These are phyloP conservation scores for Syzygium aromaticum DNA, from an alignment of 345 rosid genomes.

Conservation along the genomic window DNA sequence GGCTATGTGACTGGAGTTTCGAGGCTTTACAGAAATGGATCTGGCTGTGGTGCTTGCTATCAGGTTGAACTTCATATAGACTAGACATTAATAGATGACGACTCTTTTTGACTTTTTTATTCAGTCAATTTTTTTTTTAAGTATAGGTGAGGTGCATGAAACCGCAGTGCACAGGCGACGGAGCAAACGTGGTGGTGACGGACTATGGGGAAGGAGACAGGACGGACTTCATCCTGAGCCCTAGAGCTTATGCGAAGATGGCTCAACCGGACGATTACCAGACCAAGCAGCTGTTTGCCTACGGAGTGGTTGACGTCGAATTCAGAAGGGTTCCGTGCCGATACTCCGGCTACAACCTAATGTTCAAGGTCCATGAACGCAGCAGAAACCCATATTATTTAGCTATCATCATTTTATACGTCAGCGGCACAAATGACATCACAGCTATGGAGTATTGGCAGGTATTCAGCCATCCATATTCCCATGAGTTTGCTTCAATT, in stretches of 20 bases:
- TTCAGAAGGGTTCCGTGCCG: conserved; percentile 60
- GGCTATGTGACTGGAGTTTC: conserved; percentile 83
- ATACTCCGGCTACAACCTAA: conserved; percentile 33
- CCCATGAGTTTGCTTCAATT: not conserved
- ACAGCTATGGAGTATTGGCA: conserved; percentile 48
- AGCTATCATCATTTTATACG: conserved; percentile 47
- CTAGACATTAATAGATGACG: not conserved
- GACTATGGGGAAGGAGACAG: conserved; percentile 78
- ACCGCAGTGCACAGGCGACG: conserved; percentile 54
- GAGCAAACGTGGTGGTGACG: conserved; percentile 60
- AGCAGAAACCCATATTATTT: conserved; percentile 62
- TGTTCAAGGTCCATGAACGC: conserved; percentile 56
- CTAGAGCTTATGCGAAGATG: conserved; percentile 48
- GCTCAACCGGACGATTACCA: conserved; percentile 20
- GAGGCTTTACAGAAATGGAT: conserved; percentile 56
- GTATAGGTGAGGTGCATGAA: conserved; percentile 64
- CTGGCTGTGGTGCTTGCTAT: conserved; percentile 92
- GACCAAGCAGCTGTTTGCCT: conserved; percentile 32
- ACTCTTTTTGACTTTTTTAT: not conserved
- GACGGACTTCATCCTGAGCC: conserved; percentile 80
- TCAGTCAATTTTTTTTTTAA: not conserved
- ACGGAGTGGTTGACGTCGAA: conserved; percentile 72
- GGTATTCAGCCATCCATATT: conserved; percentile 19
- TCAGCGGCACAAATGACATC: conserved; percentile 50
- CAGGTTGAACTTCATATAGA: conserved; percentile 33